These are phyloP conservation scores for Lycium barbarum DNA, from an alignment of 257 asterid genomes.

Conservation along the genomic window DNA sequence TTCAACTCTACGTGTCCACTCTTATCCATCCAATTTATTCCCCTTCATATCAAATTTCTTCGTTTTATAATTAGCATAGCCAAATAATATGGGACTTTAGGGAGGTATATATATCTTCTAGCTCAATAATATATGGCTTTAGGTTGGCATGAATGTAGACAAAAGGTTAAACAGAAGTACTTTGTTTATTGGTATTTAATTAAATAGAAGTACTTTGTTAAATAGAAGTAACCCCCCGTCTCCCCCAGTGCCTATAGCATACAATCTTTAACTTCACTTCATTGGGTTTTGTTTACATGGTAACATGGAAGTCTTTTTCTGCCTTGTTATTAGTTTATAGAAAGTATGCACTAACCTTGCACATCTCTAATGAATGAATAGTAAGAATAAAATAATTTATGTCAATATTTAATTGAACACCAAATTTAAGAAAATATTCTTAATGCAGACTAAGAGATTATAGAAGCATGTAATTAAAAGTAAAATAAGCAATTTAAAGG, in stretches of 20 bases:
- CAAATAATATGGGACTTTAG: not conserved
- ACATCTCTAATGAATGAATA: no score
- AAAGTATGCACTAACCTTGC: no score
- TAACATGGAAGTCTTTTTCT: not conserved
- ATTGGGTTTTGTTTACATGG: not conserved
- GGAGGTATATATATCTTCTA: not conserved
- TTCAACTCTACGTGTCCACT: conserved; percentile 24
- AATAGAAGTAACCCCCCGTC: not conserved
- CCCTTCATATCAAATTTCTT: not conserved
- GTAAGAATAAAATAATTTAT: no score
- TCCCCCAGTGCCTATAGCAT: not conserved
- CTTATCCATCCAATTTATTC: conserved; percentile 26
- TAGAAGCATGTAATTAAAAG: no score
- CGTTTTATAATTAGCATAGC: not conserved
- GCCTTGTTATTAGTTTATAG: not conserved
- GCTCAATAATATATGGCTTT: not conserved
- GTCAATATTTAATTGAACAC: not conserved
- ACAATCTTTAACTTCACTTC: not conserved
- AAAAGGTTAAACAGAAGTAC: not conserved
- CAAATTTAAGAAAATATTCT: no score
- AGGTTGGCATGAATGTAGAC: not conserved
- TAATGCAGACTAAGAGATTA: no score
- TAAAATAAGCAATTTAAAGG: no score
- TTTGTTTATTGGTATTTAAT: not conserved
- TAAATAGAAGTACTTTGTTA: not conserved